These are phyloP conservation scores for Corylus americana DNA, from an alignment of 306 rosid genomes.

Conservation along the genomic window DNA sequence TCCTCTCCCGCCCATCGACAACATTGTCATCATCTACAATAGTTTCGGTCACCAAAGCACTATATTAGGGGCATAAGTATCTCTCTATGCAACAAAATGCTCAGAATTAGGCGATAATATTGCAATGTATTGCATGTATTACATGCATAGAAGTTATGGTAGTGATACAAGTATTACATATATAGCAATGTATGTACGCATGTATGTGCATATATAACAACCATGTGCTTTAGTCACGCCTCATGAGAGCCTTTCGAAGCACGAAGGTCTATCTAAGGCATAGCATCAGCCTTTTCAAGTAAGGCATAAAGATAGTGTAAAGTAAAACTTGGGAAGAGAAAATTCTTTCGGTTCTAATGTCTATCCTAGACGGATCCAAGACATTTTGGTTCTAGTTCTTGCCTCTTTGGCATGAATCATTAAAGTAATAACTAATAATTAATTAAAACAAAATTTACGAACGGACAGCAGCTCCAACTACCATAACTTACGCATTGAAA, in stretches of 20 bases:
- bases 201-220: not conserved
- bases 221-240: not conserved
- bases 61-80: conserved; percentile 2
- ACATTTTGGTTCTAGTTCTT: not conserved
- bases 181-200: not conserved
- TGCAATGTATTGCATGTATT: not conserved
- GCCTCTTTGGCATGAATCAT: not conserved
- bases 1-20: not conserved
- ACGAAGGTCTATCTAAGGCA: not conserved
- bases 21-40: not conserved
- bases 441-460: not conserved
- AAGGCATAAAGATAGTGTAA: not conserved
- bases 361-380: not conserved
- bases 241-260: not conserved
- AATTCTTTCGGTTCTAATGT: not conserved
- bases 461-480: not conserved
- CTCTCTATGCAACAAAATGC: not conserved
- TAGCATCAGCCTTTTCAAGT: conserved; percentile 1
- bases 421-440: not conserved
- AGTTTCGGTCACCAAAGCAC: conserved; percentile 6
- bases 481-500: not conserved
- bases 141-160: not conserved
- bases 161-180: not conserved
- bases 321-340: not conserved
- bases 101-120: not conserved